A percentile compares a stretch with the other conserved stretches of the same genome.
Conservation (phyloP, 2,329 filamentous ascomycete genomes). For the Fusarium nodosum region DNA sequence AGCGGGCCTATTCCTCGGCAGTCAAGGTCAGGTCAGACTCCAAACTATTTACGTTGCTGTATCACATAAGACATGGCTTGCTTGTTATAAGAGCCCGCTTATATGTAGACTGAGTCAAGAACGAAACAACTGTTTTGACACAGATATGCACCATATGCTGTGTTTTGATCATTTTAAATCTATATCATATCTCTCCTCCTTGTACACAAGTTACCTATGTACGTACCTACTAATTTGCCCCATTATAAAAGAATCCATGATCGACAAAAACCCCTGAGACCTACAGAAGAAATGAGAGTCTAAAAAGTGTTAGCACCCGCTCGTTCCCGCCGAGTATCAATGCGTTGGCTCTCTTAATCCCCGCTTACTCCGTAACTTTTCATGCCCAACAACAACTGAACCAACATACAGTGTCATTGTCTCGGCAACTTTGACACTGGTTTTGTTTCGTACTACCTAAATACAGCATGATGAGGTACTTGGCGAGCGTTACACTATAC, state of each 20-base stretch:
- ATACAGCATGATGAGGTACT: constrained; percentile 5
- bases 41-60: background rate
- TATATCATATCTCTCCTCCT: too few species aligned
- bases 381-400: background rate
- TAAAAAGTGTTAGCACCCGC: background rate
- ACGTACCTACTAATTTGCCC: background rate
- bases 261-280: constrained; percentile 4
- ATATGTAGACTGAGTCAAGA: background rate
- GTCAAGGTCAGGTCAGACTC: background rate
- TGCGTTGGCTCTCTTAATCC: constrained; percentile 3
- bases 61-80: background rate
- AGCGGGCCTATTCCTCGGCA: constrained; percentile 7
- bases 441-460: constrained; percentile 8
- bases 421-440: background rate
- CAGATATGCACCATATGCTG: too few species aligned
- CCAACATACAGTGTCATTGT: background rate
- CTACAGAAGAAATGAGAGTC: background rate
- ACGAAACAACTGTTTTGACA: background rate
- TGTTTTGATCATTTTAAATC: background rate
- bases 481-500: constrained; percentile 15
- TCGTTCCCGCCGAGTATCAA: constrained; percentile 2
- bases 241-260: background rate
- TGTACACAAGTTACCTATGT: too few species aligned
- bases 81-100: background rate
- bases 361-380: constrained; percentile 2